phyloP scores from a whole-genome alignment of 805 yeast genomes.

The Myxozyma monticola region DNA sequence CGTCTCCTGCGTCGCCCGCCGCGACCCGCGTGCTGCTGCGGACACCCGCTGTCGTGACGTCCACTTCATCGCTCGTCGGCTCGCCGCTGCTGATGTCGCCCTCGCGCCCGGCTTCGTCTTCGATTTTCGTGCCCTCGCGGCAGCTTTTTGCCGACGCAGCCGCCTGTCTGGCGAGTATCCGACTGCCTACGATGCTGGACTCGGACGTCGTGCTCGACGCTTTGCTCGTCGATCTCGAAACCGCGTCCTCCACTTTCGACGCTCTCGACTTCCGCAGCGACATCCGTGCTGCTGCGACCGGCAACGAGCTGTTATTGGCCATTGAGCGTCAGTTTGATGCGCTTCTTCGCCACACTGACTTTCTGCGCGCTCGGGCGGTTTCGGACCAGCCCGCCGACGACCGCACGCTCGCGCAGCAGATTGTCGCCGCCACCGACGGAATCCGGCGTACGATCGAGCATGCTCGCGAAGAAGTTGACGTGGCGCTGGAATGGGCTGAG shows the following conservation, averaged over 20 bases:
- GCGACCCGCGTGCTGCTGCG: too few species aligned
- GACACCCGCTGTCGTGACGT: too few species aligned
- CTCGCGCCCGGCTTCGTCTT: too few species aligned
- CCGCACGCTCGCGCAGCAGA: constrained; percentile 3
- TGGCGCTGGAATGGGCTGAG: constrained; percentile 28
- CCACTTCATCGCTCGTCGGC: too few species aligned
- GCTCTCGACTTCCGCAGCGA: constrained; percentile 6
- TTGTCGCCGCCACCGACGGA: constrained; percentile 5
- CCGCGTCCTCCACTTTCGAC: constrained; percentile 7
- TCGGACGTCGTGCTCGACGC: background rate
- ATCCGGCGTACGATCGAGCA: constrained; percentile 3
- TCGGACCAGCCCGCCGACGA: background rate
- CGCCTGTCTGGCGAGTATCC: background rate
- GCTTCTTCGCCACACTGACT: constrained; percentile 7
- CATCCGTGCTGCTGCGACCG: constrained; percentile 7
- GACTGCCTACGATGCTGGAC: background rate
- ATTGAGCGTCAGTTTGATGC: constrained; percentile 3
- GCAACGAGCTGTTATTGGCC: background rate
- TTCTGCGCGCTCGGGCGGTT: constrained; percentile 3
- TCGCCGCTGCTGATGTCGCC: too few species aligned
- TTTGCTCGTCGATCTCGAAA: constrained; percentile 9
- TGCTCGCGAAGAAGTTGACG: constrained; percentile 16
- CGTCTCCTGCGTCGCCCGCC: too few species aligned
- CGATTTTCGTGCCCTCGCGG: too few species aligned
- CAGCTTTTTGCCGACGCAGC: constrained; percentile 1